A percentile compares a stretch with the other conserved stretches of the same genome.
Conservation (phyloP, 2,329 filamentous ascomycete genomes). For the Penicillium sclerotiorum region DNA sequence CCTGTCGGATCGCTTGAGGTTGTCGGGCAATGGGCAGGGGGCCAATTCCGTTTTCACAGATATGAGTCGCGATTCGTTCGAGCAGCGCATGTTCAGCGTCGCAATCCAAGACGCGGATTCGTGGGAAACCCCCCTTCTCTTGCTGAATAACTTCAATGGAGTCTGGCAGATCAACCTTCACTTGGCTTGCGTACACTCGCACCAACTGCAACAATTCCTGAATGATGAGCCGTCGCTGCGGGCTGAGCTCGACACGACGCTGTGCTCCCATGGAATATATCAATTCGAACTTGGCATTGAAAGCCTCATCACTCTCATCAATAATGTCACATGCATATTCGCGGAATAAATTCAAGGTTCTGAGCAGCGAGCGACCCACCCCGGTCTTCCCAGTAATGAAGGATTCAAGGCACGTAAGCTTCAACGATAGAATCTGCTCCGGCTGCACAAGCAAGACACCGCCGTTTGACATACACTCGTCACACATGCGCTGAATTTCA, state of each 20-base stretch:
- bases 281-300: conserved; percentile 63
- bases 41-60: conserved; percentile 50
- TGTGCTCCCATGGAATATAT: conserved; percentile 65
- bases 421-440: conserved; percentile 65
- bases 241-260: conserved; percentile 53
- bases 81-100: no score
- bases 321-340: conserved; percentile 56
- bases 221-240: conserved; percentile 59
- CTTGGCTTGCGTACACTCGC: conserved; percentile 24
- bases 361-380: conserved; percentile 14
- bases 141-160: conserved; percentile 49
- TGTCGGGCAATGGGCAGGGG: conserved; percentile 50
- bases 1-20: conserved; percentile 10
- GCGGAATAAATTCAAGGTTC: conserved; percentile 13
- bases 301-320: conserved; percentile 68
- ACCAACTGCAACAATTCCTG: conserved; percentile 57
- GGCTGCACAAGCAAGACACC: conserved; percentile 65
- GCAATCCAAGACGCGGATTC: no score
- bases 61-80: conserved; percentile 26
- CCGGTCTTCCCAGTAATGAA: conserved; percentile 11
- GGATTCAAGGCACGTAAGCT: conserved; percentile 63
- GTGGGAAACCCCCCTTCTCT: conserved; percentile 47
- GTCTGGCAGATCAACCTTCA: conserved; percentile 26
- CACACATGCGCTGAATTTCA: conserved; percentile 43
- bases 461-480: conserved; percentile 52